Evolutionary conservation across 805 yeast species (phyloP).

Genomic region (Cyberlindnera japonica): DNA sequence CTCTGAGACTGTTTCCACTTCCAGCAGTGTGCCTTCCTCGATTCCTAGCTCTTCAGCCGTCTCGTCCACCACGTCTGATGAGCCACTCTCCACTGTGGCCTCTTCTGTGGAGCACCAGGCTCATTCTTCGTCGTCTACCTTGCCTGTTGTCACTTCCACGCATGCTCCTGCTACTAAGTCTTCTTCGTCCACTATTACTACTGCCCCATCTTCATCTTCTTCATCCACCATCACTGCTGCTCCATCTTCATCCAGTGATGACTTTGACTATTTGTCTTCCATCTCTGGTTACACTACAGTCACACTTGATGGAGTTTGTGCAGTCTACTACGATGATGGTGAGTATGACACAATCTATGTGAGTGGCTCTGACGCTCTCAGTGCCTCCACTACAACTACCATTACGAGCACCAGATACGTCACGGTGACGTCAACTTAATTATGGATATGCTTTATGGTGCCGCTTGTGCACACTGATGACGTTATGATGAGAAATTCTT

Average conservation of each 20-base stretch:
- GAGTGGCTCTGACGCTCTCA: constrained; percentile 27
- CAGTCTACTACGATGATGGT: constrained; percentile 26
- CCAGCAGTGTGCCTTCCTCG: not conserved
- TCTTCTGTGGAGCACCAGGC: too few species aligned
- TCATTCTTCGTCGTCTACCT: too few species aligned
- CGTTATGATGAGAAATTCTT: constrained; percentile 1
- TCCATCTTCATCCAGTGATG: constrained; percentile 4
- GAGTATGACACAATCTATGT: constrained; percentile 21
- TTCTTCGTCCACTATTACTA: constrained; percentile 9
- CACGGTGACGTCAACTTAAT: constrained; percentile 17
- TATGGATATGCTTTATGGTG: not conserved
- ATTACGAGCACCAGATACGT: constrained; percentile 23
- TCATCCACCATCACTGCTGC: constrained; percentile 18
- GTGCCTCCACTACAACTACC: constrained; percentile 28
- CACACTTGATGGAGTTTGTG: constrained; percentile 26
- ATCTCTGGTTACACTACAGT: constrained; percentile 22
- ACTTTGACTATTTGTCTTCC: constrained; percentile 6
- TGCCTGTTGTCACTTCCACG: too few species aligned
- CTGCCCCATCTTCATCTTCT: constrained; percentile 7
- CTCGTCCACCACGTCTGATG: constrained; percentile 3
- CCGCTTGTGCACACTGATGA: too few species aligned
- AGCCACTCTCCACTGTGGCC: too few species aligned
- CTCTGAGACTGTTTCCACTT: not conserved
- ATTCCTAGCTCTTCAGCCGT: not conserved
- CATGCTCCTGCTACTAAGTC: not conserved